Conservation (phyloP, 169 alveolate species). For the Plasmodium malariae region DNA sequence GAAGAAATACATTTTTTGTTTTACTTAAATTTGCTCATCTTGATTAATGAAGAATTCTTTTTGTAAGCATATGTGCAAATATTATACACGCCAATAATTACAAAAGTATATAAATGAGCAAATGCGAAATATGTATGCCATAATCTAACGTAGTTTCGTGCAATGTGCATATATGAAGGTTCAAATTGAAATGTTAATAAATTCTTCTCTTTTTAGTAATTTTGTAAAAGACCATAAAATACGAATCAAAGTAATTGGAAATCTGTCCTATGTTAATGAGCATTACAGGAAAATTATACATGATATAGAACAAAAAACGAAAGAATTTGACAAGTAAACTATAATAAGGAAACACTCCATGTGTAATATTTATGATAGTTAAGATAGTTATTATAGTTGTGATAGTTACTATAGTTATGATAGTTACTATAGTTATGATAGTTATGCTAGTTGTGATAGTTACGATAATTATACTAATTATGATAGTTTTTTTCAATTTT, state of each 20-base stretch:
- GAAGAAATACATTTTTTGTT: constrained; percentile 80
- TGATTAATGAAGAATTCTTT: constrained; percentile 63
- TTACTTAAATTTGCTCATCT: constrained; percentile 65
- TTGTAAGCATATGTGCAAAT: too few species aligned
- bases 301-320: constrained; percentile 78
- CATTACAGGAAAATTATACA: constrained; percentile 73
- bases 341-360: neutral
- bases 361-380: neutral
- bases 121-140: too few species aligned
- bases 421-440: too few species aligned
- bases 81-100: too few species aligned
- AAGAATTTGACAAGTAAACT: constrained; percentile 77
- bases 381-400: too few species aligned
- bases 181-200: neutral
- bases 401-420: too few species aligned
- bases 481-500: too few species aligned
- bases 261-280: constrained; percentile 79
- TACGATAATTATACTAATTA: too few species aligned
- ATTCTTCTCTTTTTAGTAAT: constrained; percentile 49
- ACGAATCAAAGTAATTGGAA: constrained; percentile 80
- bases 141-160: too few species aligned
- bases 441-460: too few species aligned
- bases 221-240: constrained; percentile 76
- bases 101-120: too few species aligned
- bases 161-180: neutral